phyloP scores from a whole-genome alignment of 495 filamentous ascomycete genomes.

The Cryomyces minteri region DNA sequence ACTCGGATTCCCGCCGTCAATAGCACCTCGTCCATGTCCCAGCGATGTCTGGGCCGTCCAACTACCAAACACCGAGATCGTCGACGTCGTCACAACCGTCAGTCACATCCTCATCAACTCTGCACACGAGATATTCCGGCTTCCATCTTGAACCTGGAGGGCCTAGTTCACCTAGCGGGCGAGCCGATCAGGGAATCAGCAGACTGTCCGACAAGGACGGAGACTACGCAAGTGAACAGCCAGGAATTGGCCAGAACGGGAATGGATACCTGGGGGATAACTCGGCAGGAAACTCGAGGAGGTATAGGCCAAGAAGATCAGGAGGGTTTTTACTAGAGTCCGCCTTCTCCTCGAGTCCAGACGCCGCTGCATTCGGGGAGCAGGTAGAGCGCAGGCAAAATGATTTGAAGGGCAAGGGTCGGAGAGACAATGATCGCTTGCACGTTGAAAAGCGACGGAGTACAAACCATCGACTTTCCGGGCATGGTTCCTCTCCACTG shows the following conservation, averaged over 20 bases:
- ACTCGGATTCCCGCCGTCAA: too few species aligned
- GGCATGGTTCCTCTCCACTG: neutral
- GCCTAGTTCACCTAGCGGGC: neutral
- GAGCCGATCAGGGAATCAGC: neutral
- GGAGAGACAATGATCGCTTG: neutral
- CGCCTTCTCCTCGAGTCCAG: neutral
- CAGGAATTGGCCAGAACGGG: neutral
- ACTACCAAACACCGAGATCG: neutral
- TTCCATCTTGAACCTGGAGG: neutral
- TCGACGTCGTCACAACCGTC: slow-evolving; percentile 1
- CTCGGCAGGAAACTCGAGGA: neutral
- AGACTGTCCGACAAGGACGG: neutral
- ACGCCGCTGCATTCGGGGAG: neutral
- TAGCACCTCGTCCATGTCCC: neutral
- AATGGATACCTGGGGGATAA: neutral
- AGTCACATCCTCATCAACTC: neutral
- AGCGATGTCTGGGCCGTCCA: slow-evolving; percentile 1
- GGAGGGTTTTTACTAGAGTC: neutral
- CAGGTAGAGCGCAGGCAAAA: neutral
- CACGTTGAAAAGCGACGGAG: neutral
- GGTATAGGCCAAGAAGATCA: neutral
- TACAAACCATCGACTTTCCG: neutral
- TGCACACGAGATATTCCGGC: neutral
- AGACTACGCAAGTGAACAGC: neutral
- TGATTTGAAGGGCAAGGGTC: neutral